Evolutionary conservation across 2,329 filamentous ascomycete species (phyloP).

Genomic region (Neodidymelliopsis sp.): DNA sequence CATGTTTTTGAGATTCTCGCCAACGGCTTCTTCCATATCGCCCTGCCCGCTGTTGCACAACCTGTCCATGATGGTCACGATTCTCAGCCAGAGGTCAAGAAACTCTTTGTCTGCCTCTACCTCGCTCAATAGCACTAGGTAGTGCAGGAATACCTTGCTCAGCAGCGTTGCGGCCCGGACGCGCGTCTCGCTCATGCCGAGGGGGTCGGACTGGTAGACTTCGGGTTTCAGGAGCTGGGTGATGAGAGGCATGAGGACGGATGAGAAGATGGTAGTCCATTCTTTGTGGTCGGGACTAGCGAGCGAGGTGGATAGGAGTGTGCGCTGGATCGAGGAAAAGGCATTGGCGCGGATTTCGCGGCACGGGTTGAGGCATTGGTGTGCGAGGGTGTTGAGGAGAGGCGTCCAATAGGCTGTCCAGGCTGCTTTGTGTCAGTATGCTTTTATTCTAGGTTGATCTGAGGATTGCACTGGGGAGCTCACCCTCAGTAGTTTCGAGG

Average conservation of each 20-base stretch:
- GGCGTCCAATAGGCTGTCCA: slow-evolving; percentile 99
- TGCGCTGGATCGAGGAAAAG: slow-evolving; percentile 83
- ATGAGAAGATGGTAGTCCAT: slow-evolving; percentile 94
- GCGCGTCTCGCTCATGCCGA: slow-evolving; percentile 94
- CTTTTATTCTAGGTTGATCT: not conserved
- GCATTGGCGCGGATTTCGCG: slow-evolving; percentile 91
- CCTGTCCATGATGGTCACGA: slow-evolving; percentile 92
- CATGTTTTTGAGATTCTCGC: slow-evolving; percentile 95
- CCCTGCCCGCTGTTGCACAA: slow-evolving; percentile 95
- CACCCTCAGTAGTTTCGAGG: slow-evolving; percentile 83
- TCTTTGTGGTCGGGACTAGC: slow-evolving; percentile 84
- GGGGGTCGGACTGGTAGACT: slow-evolving; percentile 87
- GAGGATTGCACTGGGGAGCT: slow-evolving; percentile 21
- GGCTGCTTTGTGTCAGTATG: slow-evolving; percentile 58
- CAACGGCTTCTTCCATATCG: slow-evolving; percentile 93
- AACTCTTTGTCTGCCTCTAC: slow-evolving; percentile 90
- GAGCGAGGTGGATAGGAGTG: slow-evolving; percentile 83
- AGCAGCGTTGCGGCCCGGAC: slow-evolving; percentile 90
- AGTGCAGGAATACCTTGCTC: slow-evolving; percentile 95
- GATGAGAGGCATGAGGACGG: slow-evolving; percentile 93
- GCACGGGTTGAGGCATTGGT: slow-evolving; percentile 92
- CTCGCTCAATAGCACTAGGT: slow-evolving; percentile 81
- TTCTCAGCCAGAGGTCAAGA: slow-evolving; percentile 89
- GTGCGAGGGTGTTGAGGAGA: slow-evolving; percentile 86
- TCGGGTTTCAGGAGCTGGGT: slow-evolving; percentile 89